These are phyloP conservation scores for Ophiostoma ips DNA, from an alignment of 2,329 filamentous ascomycete genomes.

Conservation along the genomic window DNA sequence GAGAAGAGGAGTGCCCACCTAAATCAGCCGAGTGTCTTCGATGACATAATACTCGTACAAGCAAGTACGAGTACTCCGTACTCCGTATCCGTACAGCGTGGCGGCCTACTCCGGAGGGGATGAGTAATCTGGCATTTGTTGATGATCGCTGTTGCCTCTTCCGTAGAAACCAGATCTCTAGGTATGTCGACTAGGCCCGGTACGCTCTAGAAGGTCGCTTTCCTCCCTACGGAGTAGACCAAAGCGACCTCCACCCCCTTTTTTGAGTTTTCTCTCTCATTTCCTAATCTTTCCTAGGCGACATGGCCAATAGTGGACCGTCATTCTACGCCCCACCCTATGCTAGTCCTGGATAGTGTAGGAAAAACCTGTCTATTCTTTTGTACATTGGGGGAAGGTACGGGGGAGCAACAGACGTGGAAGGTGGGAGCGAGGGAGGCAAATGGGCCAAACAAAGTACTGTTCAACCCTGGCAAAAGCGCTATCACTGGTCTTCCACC, in stretches of 20 bases:
- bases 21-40: no score
- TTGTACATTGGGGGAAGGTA: not conserved
- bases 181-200: constrained; percentile 7
- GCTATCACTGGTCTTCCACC: constrained; percentile 12
- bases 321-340: constrained; percentile 1
- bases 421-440: not conserved
- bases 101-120: no score
- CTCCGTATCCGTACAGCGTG: no score
- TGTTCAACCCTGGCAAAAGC: not conserved
- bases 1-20: no score
- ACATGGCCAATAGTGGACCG: constrained; percentile 9
- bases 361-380: constrained; percentile 3
- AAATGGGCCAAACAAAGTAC: constrained; percentile 1
- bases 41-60: not conserved
- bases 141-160: not conserved
- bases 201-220: constrained; percentile 6
- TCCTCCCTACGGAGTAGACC: not conserved
- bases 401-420: not conserved
- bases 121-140: not conserved
- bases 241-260: constrained; percentile 1
- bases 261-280: constrained; percentile 9
- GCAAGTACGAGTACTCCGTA: no score
- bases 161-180: not conserved
- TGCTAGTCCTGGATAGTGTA: not conserved
- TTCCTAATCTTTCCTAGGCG: constrained; percentile 1